phyloP scores from a whole-genome alignment of 306 rosid species.

The Cicer chorassanicum region DNA sequence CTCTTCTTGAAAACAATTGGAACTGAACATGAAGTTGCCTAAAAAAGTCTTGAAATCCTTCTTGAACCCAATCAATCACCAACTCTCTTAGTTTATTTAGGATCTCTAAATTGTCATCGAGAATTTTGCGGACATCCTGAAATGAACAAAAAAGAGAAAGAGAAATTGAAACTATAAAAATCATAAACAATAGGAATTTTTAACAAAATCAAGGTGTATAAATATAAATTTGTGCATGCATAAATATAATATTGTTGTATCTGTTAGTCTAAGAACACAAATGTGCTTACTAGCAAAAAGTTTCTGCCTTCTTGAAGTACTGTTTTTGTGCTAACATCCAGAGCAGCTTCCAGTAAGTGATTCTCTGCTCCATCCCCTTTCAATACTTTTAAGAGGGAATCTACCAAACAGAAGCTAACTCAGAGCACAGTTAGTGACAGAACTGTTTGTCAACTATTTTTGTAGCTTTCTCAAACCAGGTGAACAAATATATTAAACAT shows the following conservation, averaged over 20 bases:
- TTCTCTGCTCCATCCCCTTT: constrained; percentile 61
- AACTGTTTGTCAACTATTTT: not conserved
- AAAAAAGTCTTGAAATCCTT: constrained; percentile 87
- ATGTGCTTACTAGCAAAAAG: constrained; percentile 63
- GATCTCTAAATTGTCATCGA: constrained; percentile 67
- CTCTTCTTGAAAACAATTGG: constrained; percentile 67
- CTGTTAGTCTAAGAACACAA: constrained; percentile 34
- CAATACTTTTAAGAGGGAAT: constrained; percentile 65
- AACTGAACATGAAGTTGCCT: constrained; percentile 68
- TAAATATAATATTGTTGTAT: not conserved
- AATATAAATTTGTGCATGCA: not conserved
- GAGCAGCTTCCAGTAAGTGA: constrained; percentile 61
- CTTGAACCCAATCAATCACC: constrained; percentile 80
- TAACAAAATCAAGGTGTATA: not conserved
- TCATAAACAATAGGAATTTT: not conserved
- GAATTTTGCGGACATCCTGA: constrained; percentile 82
- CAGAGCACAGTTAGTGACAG: constrained; percentile 26
- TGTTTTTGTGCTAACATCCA: constrained; percentile 71
- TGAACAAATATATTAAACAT: constrained; percentile 5
- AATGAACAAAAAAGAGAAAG: constrained; percentile 20
- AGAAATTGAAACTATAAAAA: constrained; percentile 31
- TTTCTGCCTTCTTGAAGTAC: constrained; percentile 77
- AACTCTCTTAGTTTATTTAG: constrained; percentile 63
- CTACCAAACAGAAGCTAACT: constrained; percentile 56
- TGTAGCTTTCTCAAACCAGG: not conserved